Evolutionary conservation across 129 eudicot species (phyloP).

Genomic region (Gnaphalium uliginosum): DNA sequence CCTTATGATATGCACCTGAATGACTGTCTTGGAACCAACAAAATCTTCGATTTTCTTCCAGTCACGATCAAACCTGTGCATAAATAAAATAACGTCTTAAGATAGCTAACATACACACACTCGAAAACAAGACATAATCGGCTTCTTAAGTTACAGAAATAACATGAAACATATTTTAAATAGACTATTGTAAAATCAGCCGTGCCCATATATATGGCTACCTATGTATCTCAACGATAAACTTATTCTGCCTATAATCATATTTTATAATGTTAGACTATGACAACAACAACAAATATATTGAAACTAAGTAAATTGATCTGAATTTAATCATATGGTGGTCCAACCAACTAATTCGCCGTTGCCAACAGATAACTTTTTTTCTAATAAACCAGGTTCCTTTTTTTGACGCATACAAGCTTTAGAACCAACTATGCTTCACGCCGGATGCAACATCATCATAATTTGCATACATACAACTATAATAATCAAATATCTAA

Average conservation of each 20-base stretch:
- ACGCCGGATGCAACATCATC: too few species aligned
- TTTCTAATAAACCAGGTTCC: too few species aligned
- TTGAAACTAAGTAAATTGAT: background rate
- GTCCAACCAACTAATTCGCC: too few species aligned
- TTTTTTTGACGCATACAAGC: too few species aligned
- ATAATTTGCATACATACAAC: too few species aligned
- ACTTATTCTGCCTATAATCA: background rate
- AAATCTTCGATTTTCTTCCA: constrained; percentile 99
- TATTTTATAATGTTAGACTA: too few species aligned
- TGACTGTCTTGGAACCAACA: constrained; percentile 96
- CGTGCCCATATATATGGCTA: background rate
- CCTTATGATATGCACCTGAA: constrained; percentile 63
- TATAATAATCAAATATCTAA: too few species aligned
- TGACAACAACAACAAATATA: background rate
- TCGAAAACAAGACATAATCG: background rate
- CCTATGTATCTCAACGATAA: background rate
- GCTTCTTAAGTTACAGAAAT: background rate
- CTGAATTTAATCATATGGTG: background rate
- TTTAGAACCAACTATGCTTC: too few species aligned
- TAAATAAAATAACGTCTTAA: background rate
- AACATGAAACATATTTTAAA: background rate
- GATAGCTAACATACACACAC: constrained; percentile 16
- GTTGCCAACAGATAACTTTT: too few species aligned
- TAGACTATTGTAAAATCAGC: background rate
- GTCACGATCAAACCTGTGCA: constrained; percentile 91